Evolutionary conservation across 768 basidiomycete genomes (phyloP).

Genomic region (Leccinum olivaceopallidum): DNA sequence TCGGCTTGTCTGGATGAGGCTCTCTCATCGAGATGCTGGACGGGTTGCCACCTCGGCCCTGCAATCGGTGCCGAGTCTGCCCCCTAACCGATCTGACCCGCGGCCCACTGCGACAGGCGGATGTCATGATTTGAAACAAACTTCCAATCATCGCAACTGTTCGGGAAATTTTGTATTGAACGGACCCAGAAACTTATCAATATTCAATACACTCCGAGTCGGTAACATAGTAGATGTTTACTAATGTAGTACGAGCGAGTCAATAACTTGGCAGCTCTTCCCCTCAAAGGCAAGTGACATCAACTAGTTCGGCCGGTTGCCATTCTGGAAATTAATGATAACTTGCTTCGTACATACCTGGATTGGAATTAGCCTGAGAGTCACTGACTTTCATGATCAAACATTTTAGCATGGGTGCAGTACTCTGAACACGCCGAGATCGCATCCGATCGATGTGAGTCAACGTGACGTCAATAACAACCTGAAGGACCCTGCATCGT

Average conservation of each 20-base stretch:
- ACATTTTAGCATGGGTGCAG: neutral
- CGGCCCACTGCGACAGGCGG: too few species aligned
- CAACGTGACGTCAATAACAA: neutral
- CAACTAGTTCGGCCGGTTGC: neutral
- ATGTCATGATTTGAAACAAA: neutral
- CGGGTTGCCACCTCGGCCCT: too few species aligned
- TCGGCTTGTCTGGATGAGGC: too few species aligned
- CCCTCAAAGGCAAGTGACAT: neutral
- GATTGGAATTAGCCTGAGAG: neutral
- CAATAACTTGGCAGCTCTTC: neutral
- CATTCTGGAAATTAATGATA: neutral
- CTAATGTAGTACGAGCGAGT: neutral
- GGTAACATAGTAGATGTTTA: neutral
- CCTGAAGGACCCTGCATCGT: neutral
- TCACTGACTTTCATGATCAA: neutral
- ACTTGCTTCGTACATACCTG: neutral
- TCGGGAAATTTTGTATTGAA: slow-evolving; percentile 3
- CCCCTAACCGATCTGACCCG: too few species aligned
- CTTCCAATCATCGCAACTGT: neutral
- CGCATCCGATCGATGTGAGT: neutral
- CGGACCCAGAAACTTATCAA: neutral
- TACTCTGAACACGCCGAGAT: neutral
- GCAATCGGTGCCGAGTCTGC: too few species aligned
- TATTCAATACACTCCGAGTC: too few species aligned
- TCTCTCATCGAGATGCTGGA: too few species aligned